Evolutionary conservation across 305 asterid species (phyloP).

Genomic region (Galium porrigens): DNA sequence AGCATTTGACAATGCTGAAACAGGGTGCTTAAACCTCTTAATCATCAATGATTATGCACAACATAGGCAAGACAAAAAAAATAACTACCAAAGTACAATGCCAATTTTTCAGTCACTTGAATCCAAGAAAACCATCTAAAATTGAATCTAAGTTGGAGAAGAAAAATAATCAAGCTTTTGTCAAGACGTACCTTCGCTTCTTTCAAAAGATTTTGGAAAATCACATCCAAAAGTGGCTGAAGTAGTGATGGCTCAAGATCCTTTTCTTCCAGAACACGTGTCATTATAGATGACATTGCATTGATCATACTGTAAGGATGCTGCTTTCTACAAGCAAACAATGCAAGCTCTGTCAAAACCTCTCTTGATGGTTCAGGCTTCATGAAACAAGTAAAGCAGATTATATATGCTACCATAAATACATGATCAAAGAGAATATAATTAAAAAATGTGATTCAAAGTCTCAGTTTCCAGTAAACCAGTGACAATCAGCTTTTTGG

Average conservation of each 20-base stretch:
- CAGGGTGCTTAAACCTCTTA: background rate
- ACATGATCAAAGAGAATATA: background rate
- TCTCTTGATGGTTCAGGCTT: background rate
- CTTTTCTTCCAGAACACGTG: conserved; percentile 41
- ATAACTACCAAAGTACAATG: background rate
- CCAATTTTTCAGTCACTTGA: background rate
- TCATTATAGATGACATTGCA: conserved; percentile 55
- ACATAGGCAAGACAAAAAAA: background rate
- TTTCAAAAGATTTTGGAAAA: conserved; percentile 56
- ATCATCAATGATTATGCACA: background rate
- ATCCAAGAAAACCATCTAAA: background rate
- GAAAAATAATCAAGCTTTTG: background rate
- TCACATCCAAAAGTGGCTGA: conserved; percentile 49
- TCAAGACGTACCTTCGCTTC: conserved; percentile 38
- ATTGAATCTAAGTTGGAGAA: background rate
- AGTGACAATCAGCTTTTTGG: background rate
- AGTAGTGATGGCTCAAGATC: conserved; percentile 26
- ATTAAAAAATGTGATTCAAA: background rate
- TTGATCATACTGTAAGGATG: conserved; percentile 52
- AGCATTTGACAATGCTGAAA: background rate
- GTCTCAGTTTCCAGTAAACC: background rate
- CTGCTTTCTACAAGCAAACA: conserved; percentile 40
- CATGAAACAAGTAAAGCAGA: background rate
- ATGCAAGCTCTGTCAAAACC: conserved; percentile 8
- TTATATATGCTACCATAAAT: background rate